Evolutionary conservation across 257 asterid genomes (phyloP).

Genomic region (Solanum virginianum): DNA sequence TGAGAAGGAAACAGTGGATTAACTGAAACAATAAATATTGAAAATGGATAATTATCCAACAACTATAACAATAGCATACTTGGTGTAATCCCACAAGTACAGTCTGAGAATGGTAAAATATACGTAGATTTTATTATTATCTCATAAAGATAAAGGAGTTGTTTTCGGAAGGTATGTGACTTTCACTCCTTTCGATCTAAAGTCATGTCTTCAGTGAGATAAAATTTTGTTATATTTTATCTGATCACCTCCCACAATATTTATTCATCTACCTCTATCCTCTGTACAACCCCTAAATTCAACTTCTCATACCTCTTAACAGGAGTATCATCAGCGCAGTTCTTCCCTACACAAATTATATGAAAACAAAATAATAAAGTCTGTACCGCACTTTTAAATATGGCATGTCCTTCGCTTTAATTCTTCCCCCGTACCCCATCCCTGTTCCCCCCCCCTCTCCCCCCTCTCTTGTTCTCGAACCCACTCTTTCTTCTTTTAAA

Average conservation of each 20-base stretch:
- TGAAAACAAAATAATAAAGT: not conserved
- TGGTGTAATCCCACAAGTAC: no score
- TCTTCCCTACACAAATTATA: not conserved
- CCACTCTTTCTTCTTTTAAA: not conserved
- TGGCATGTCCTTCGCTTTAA: constrained; percentile 9
- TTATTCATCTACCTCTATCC: no score
- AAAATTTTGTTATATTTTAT: no score
- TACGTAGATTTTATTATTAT: no score
- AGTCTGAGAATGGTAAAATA: not conserved
- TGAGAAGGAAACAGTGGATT: not conserved
- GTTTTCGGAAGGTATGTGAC: no score
- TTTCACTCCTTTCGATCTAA: no score
- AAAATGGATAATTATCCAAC: not conserved
- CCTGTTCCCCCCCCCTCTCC: not conserved
- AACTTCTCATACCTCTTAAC: accelerated
- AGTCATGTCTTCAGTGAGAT: no score
- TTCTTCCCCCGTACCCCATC: constrained; percentile 13
- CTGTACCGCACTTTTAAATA: constrained; percentile 25
- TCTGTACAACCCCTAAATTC: no score
- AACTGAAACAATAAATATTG: not conserved
- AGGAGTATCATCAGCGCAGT: no score
- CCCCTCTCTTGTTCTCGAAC: not conserved
- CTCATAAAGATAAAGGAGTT: no score
- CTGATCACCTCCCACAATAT: no score
- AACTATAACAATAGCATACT: no score